Percentiles rank a stretch among this genome's conserved stretches.
phyloP scores from a whole-genome alignment of 768 basidiomycete species.

The Russula sp. region DNA sequence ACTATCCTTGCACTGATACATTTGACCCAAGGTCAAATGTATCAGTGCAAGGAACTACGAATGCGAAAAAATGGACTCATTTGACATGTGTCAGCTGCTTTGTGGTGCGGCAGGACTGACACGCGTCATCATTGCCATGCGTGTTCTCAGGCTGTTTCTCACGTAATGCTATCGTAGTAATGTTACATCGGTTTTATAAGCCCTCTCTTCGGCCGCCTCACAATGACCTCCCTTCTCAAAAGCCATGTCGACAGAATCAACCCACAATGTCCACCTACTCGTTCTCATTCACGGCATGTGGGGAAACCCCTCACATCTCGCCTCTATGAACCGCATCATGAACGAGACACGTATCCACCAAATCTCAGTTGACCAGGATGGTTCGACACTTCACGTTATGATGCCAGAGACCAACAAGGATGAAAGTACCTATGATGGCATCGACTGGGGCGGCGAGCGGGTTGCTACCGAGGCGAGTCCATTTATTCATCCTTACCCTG shows the following conservation, averaged over 20 bases:
- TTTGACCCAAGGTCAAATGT: too few species aligned
- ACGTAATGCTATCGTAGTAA: too few species aligned
- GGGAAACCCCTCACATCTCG: conserved; percentile 69
- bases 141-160: too few species aligned
- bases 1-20: too few species aligned
- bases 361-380: conserved; percentile 37
- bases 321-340: conserved; percentile 54
- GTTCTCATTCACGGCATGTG: conserved; percentile 67
- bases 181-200: too few species aligned
- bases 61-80: too few species aligned
- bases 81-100: too few species aligned
- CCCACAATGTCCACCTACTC: conserved; percentile 24
- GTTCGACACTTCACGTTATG: conserved; percentile 56
- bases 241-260: background rate
- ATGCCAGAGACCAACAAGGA: conserved; percentile 62
- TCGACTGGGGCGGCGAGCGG: conserved; percentile 81
- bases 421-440: conserved; percentile 74
- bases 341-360: conserved; percentile 41
- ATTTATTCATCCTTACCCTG: background rate
- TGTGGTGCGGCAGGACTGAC: too few species aligned
- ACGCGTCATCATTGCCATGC: too few species aligned
- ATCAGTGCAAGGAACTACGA: too few species aligned
- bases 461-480: conserved; percentile 68
- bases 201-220: too few species aligned
- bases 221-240: too few species aligned